Base-by-base conservation (phyloP, 106 monocot genomes). In the Dendrobium catenatum region DNA sequence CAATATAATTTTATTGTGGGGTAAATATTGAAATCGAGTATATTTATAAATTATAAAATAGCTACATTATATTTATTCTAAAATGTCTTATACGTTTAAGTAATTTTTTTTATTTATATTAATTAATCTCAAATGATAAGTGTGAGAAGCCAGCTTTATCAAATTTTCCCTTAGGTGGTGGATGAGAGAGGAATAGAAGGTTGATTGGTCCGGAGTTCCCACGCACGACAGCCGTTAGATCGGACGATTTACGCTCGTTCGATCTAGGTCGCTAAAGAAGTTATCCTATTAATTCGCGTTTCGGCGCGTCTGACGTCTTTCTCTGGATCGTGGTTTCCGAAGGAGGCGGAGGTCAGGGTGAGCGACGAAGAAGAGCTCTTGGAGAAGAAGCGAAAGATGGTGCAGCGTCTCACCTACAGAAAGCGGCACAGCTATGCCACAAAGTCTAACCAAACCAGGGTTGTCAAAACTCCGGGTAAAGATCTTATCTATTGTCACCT, bases 401-500 rank as follows among this genome's bases (percentile, higher is more conserved):
- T 86, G 72, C 91, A 91, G 83, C 84, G 91, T 4, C 72, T 91
- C 9, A 86, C 86, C 16, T 91, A 91, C 80, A 81, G 91, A 37
- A 88, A 84, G 82, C 67, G 91, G 80, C 91, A 91, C 47, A 88
- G 91, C 84, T 91, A 91, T 66, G 91, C 91, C 72, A 91, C 91
- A 66, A 91, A 91, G 54, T 89, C 89, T 22, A 89, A 89, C 42
- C 86, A 92, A 54, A 85, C 85, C 24, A 81, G 89, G 33, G 86
- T 92, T 31, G 89, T 92, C 72, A 89, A 88, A 79, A 92, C 92
- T 79, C 92, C 92, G n/a, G 92, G 92, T 92, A 77, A 73, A 59
- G 29, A 80, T 82, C 33, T 13, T 15, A 31, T 70, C 16, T 70
- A 0, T 33, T 37, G 31, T 37, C 6, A 20, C 20, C 61, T 61